Evolutionary conservation across 2,329 filamentous ascomycete species (phyloP).

Genomic region (Paracoccidioides brasiliensis): DNA sequence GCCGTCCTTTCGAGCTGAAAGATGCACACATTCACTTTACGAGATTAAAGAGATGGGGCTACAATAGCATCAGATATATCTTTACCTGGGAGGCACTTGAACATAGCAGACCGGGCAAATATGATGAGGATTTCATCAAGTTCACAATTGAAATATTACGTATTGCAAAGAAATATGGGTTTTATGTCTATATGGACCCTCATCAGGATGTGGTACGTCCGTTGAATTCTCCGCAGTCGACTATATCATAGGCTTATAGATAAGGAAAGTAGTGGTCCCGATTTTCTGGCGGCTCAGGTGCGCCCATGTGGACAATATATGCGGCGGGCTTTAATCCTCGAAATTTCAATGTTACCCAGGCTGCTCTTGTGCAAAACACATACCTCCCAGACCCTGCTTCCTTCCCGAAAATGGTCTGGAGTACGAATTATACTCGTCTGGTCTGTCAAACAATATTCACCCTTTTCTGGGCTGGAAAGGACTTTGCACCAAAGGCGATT

Average conservation of each 20-base stretch:
- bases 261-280: slow-evolving; percentile 60
- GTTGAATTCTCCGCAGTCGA: background rate
- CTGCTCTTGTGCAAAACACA: slow-evolving; percentile 88
- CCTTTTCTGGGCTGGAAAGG: slow-evolving; percentile 77
- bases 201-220: slow-evolving; percentile 79
- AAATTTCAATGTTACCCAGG: slow-evolving; percentile 73
- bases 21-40: slow-evolving; percentile 81
- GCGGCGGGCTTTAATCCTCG: slow-evolving; percentile 82
- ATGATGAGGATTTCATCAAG: slow-evolving; percentile 86
- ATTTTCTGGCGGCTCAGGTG: slow-evolving; percentile 85
- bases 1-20: slow-evolving; percentile 67
- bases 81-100: slow-evolving; percentile 99
- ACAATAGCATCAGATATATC: slow-evolving; percentile 91
- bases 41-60: slow-evolving; percentile 74
- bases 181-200: slow-evolving; percentile 97
- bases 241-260: slow-evolving; percentile 17
- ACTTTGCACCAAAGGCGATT: slow-evolving; percentile 91
- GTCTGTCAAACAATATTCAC: slow-evolving; percentile 87
- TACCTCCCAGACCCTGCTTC: slow-evolving; percentile 62
- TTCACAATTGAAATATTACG: slow-evolving; percentile 79
- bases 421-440: slow-evolving; percentile 85
- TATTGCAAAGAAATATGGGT: slow-evolving; percentile 76
- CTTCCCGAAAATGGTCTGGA: slow-evolving; percentile 99
- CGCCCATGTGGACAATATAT: slow-evolving; percentile 95
- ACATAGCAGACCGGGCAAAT: slow-evolving; percentile 74